A percentile compares a stretch with the other conserved stretches of the same genome.
These are phyloP conservation scores for Combretum micranthum DNA, from an alignment of 345 rosid species.

Conservation along the genomic window DNA sequence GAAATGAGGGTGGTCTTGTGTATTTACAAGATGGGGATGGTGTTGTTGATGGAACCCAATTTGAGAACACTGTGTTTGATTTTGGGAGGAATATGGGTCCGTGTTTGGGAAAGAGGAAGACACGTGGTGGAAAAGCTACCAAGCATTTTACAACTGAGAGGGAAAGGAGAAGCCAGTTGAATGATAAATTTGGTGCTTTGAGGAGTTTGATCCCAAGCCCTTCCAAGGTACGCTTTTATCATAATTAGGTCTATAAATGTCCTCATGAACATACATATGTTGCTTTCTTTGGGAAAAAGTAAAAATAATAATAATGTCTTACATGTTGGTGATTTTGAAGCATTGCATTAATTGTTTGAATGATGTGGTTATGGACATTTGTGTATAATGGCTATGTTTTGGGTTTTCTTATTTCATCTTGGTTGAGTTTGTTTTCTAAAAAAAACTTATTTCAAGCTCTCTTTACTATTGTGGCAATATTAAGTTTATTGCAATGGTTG, in stretches of 20 bases:
- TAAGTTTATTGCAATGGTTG: too few relatives aligned
- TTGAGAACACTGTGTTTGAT: slow-evolving; percentile 39
- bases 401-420: too few relatives aligned
- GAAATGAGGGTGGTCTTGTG: too few relatives aligned
- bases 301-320: background rate
- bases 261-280: background rate
- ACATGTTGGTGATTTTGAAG: too few relatives aligned
- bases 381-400: too few relatives aligned
- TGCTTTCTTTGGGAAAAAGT: background rate
- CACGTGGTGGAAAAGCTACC: slow-evolving; percentile 37
- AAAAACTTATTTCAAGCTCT: too few relatives aligned
- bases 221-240: slow-evolving; percentile 43
- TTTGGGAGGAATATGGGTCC: slow-evolving; percentile 34
- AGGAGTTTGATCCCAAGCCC: slow-evolving; percentile 63
- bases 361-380: too few relatives aligned
- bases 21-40: too few relatives aligned
- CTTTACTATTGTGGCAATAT: too few relatives aligned
- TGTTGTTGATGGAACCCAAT: slow-evolving; percentile 20
- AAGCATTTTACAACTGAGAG: slow-evolving; percentile 62
- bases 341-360: too few relatives aligned
- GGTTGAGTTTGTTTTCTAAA: too few relatives aligned
- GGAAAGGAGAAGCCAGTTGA: slow-evolving; percentile 59
- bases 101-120: slow-evolving; percentile 28
- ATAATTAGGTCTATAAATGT: background rate
- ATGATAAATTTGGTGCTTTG: slow-evolving; percentile 47